Base-by-base conservation (phyloP, 2,329 filamentous ascomycete species). In the Samsoniella hepiali region DNA sequence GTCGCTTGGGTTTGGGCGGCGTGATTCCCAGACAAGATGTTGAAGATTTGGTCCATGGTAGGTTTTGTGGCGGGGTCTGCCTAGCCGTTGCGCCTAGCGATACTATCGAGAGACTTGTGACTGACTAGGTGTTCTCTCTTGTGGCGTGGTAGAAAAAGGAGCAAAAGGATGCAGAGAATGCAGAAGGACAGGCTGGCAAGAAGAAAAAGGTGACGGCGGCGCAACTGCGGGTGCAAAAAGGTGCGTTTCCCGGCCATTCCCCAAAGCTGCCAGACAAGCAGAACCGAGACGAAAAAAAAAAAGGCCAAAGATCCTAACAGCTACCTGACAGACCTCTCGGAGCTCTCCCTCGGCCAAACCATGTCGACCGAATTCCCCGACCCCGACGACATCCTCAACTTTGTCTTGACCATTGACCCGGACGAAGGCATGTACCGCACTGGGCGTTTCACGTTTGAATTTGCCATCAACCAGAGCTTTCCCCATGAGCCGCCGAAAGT, bases 31-130 rank as follows among this genome's bases (percentile, higher is more conserved):
- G 58, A 49, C 80, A 93, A 82, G 74, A 98, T 98, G 95, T 85
- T 97, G 84, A 98, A 98, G 82, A 97, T 98, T 83, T 98, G 94
- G 95, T 96, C 93, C 72, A 97, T 98, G 94, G 93, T 96, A 82
- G 58, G 84, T 72, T 34, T 17, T 6, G 4, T 38, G 15, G 10
- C 13, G 38, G 22, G 40, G 15, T 22, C 31, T 10, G 34, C 45
- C n/a, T 40, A 8, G n/a, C 34, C 13, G 13, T 31, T 11, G 47
- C 64, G 62, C 8, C 50, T 55, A 44, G 34, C 5, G 29, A n/a
- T 34, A 47, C 27, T 27, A 22, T 31, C 13, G 10, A 8, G 29
- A 27, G 22, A 40, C 9, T 29, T 42, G n/a, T 9, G 65, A 65
- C 72, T 72, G 42, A 69, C 51, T 34, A 45, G 31, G 76, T 72